phyloP scores from a whole-genome alignment of 1,284 basidiomycete species.

The Mycosarcoma maydis region DNA sequence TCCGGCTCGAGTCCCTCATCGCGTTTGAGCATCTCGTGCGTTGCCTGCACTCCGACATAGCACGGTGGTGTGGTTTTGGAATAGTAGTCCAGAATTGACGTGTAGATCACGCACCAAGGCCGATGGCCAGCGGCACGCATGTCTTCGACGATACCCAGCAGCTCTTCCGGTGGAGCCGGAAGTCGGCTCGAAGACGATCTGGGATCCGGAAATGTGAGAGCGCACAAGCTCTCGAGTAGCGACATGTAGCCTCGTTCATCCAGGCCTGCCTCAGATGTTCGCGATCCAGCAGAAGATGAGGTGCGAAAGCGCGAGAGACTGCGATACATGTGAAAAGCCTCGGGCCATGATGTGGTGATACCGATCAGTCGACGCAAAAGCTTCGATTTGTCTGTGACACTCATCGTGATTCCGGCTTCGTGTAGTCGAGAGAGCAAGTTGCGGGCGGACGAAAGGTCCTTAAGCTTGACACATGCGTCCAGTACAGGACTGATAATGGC shows the following conservation, averaged over 20 bases:
- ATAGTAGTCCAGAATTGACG: slow-evolving; percentile 74
- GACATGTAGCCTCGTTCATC: slow-evolving; percentile 21
- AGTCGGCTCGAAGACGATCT: neutral
- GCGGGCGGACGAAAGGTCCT: slow-evolving; percentile 30
- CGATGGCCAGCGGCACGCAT: slow-evolving; percentile 78
- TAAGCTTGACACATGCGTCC: slow-evolving; percentile 41
- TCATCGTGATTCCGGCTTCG: slow-evolving; percentile 14
- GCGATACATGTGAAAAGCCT: slow-evolving; percentile 45
- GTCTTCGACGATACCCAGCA: slow-evolving; percentile 82
- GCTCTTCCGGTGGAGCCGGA: slow-evolving; percentile 74
- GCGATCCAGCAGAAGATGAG: neutral
- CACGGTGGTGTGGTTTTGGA: slow-evolving; percentile 49
- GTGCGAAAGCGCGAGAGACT: slow-evolving; percentile 16
- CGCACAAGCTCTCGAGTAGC: slow-evolving; percentile 18
- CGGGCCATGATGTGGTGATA: slow-evolving; percentile 31
- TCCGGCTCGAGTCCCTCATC: slow-evolving; percentile 81
- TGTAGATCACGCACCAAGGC: slow-evolving; percentile 76
- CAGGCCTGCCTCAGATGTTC: neutral
- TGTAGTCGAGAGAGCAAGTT: slow-evolving; percentile 28
- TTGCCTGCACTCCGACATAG: slow-evolving; percentile 71
- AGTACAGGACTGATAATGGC: slow-evolving; percentile 36
- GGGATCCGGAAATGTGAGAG: slow-evolving; percentile 12
- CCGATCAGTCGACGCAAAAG: slow-evolving; percentile 25
- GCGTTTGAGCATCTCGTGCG: slow-evolving; percentile 81
- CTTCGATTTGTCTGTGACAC: slow-evolving; percentile 9